Conservation (phyloP, 2,329 filamentous ascomycete genomes). For the Plectosphaerella cucumerina region DNA sequence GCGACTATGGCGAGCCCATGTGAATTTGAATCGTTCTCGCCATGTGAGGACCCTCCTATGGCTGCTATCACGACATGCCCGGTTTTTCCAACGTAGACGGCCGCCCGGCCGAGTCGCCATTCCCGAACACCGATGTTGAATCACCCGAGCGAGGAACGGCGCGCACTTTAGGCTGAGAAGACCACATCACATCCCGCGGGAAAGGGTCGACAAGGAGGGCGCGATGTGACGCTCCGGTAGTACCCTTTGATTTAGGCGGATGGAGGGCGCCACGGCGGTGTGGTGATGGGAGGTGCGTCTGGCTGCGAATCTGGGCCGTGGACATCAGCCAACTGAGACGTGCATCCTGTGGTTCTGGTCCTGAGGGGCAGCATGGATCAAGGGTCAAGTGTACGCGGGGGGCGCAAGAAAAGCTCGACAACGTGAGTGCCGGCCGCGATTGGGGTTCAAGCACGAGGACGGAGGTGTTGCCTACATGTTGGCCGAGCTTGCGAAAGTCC, state of each 20-base stretch:
- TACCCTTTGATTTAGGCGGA: neutral
- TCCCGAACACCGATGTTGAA: too few species aligned
- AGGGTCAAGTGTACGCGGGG: too few species aligned
- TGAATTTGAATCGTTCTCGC: too few species aligned
- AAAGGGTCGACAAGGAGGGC: neutral
- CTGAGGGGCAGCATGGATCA: too few species aligned
- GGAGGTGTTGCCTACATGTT: neutral
- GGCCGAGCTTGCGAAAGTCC: neutral
- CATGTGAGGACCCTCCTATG: neutral
- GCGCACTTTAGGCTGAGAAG: constrained; percentile 6
- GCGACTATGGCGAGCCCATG: too few species aligned
- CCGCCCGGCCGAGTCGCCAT: neutral
- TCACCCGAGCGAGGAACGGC: too few species aligned
- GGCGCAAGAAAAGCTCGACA: too few species aligned
- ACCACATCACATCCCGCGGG: constrained; percentile 6
- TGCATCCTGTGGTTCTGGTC: neutral
- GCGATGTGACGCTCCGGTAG: constrained; percentile 1
- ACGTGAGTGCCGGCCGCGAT: too few species aligned
- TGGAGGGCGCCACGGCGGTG: constrained; percentile 1
- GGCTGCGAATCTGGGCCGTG: neutral
- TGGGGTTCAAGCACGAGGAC: neutral
- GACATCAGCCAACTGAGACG: neutral
- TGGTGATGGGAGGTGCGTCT: neutral
- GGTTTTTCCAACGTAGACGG: too few species aligned
- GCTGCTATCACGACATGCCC: too few species aligned